Evolutionary conservation across 2,329 filamentous ascomycete genomes (phyloP), one percentile per base, ranked within the genome.

Genomic region (Venturia aucupariae): DNA sequence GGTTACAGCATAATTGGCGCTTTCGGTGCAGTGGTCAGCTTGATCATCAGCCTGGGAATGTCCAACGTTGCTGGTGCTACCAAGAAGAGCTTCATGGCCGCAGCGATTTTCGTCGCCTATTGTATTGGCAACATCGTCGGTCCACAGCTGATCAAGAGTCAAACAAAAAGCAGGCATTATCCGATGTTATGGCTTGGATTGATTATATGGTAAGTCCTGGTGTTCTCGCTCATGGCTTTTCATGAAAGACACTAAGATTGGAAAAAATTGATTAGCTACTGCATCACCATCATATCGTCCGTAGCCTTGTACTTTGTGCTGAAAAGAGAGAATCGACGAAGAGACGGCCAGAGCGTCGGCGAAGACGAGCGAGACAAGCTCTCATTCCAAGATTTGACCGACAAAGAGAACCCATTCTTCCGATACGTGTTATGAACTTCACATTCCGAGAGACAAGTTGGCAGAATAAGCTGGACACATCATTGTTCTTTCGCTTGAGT

Each of bases 111-210:
- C 67, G 86, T 90, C 0, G 87, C 86, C 0, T 91, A 91, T 70
- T 89, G 87, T 64, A 85, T 91, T 7, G 84, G 88, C 1, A 91
- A 91, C 69, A 91, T 92, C 61, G 84, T 91, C 30, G 88, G 88
- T 0, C 89, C 89, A 3, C 87, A 89, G 74, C 77, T 91, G 46
- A 82, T 91, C 48, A 84, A 83, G 69, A 86, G 82, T n/a, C 78
- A 88, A 73, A 86, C 85, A 0, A 87, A 87, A 68, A 75, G 71
- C 0, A 71, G 81, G 60, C 89, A 91, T 73, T 91, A 91, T 70
- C 88, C 89, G 0, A 83, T 85, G 68, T 71, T 91, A 10, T 91
- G 88, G 88, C 77, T 82, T 0, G 87, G 87, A 0, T 71, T 92
- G 66, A 89, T 90, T 8, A 82, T 84, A 13, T 84, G 81, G 76